Percentiles rank a stretch among this genome's conserved stretches.
These are phyloP conservation scores for Macrophomina pseudophaseolina DNA, from an alignment of 2,329 filamentous ascomycete species.

Conservation along the genomic window DNA sequence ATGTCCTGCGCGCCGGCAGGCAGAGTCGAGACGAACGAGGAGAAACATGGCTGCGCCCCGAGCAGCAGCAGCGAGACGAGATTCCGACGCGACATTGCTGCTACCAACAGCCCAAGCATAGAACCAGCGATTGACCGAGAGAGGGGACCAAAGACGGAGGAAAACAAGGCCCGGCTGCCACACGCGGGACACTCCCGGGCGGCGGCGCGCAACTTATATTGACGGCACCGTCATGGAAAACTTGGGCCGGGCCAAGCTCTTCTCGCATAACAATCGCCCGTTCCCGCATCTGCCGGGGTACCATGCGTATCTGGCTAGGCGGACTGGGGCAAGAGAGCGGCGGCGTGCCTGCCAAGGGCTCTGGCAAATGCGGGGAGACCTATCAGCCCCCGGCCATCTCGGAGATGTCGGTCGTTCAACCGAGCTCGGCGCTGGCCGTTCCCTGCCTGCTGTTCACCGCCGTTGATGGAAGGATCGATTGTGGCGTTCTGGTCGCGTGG, in stretches of 20 bases:
- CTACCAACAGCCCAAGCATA: neutral
- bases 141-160: neutral
- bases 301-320: neutral
- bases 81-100: neutral
- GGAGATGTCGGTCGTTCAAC: constrained; percentile 6
- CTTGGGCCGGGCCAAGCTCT: neutral
- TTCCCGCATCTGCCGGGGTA: neutral
- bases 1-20: constrained; percentile 16
- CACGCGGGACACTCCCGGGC: neutral
- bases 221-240: neutral
- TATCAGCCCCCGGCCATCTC: constrained; percentile 18
- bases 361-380: constrained; percentile 1
- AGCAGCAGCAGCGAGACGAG: constrained; percentile 1
- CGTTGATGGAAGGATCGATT: neutral
- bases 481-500: neutral
- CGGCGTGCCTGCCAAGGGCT: constrained; percentile 14
- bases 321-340: constrained; percentile 1
- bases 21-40: constrained; percentile 11
- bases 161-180: neutral
- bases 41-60: neutral
- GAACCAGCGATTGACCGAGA: neutral
- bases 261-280: constrained; percentile 2
- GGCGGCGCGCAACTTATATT: no score
- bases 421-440: neutral
- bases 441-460: constrained; percentile 1